Evolutionary conservation across 495 filamentous ascomycete species (phyloP), one percentile per base, ranked within the genome.

Genomic region (Trichoderma reesei): DNA sequence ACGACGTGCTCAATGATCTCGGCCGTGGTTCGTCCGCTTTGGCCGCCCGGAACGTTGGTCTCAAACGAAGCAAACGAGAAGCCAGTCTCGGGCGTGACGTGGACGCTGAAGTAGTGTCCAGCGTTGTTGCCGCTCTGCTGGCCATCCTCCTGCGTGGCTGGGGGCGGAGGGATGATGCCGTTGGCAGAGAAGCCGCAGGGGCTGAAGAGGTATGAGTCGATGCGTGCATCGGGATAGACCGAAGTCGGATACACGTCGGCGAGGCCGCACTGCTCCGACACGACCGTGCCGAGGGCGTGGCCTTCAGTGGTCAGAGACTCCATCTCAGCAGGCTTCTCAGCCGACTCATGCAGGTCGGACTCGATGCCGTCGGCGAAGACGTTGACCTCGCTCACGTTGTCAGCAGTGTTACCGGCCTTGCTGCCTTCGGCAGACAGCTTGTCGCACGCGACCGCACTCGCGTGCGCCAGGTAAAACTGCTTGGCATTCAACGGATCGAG

Each of bases 61-160:
- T 99, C 95, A 71, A 99, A 99, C 5, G 92, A 96, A 16, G 95
- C 95, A 71, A 96, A 99, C n/a, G 91, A 96, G 81, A 93, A 99
- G 70, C 95, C 85, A 39, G 94, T 89, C 80, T 99, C 95, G 1
- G 95, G 95, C 0, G 95, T 99, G 65, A 99, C 95, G 73, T 99
- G 95, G 51, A 99, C 95, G 2, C 93, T 99, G 81, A 96, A 99
- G 76, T 99, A 99, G 77, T 98, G 91, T 18, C 88, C 90, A 13
- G 79, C 71, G 18, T 56, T 59, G 20, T 34, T 56, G 26, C 51
- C 31, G 31, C 61, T 60, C 64, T 79, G 80, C 42, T 81, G 83
- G 38, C 77, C 79, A 42, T 76, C 78, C 64, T 81, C 82, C 18
- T 80, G 76, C 34, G 82, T 77, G 41, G 63, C 62, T n/a, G 69